Conservation (phyloP, 2,329 filamentous ascomycete species). For the Fusarium sp. region DNA sequence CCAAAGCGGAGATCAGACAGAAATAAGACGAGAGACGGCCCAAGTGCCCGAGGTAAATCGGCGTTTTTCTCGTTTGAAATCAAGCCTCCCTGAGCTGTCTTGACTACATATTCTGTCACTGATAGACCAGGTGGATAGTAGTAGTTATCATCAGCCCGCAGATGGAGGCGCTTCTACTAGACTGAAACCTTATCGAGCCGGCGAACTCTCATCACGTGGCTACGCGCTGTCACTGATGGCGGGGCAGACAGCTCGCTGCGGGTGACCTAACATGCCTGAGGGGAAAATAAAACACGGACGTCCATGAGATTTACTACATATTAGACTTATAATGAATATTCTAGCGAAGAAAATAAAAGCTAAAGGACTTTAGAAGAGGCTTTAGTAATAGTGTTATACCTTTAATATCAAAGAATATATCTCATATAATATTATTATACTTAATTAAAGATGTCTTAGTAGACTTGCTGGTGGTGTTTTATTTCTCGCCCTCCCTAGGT, state of each 20-base stretch:
- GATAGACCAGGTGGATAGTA: not conserved
- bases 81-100: not conserved
- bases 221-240: slow-evolving; percentile 43
- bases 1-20: slow-evolving; percentile 1
- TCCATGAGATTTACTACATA: too few relatives aligned
- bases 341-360: too few relatives aligned
- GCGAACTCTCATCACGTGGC: slow-evolving; percentile 44
- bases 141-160: not conserved
- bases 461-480: too few relatives aligned
- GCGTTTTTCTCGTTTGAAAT: slow-evolving; percentile 10
- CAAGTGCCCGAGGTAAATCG: not conserved
- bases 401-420: too few relatives aligned
- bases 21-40: not conserved
- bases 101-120: slow-evolving; percentile 17
- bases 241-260: not conserved
- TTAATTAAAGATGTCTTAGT: too few relatives aligned
- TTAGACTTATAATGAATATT: too few relatives aligned
- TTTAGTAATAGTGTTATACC: too few relatives aligned
- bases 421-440: too few relatives aligned
- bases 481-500: too few relatives aligned
- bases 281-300: too few relatives aligned
- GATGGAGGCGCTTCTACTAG: not conserved
- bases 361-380: too few relatives aligned
- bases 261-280: not conserved
- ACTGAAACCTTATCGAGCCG: not conserved